A percentile compares a stretch with the other conserved stretches of the same genome.
phyloP scores from a whole-genome alignment of 2,329 filamentous ascomycete species.

The Cephalotrichum gorgonifer region DNA sequence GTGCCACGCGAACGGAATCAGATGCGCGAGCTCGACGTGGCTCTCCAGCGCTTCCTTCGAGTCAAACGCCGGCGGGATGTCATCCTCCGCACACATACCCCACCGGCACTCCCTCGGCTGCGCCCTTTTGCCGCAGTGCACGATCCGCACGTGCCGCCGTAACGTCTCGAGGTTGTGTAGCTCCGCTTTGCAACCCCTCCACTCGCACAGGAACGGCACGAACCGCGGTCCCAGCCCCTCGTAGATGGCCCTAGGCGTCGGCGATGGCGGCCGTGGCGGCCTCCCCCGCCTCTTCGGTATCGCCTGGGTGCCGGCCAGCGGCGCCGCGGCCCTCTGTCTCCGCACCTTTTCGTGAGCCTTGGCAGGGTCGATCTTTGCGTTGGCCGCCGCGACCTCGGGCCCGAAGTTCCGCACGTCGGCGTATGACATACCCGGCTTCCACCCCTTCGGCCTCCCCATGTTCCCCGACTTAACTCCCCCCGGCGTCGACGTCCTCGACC shows the following conservation, averaged over 20 bases:
- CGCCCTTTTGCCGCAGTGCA: constrained; percentile 28
- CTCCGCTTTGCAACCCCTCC: constrained; percentile 47
- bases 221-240: constrained; percentile 30
- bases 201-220: constrained; percentile 48
- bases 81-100: constrained; percentile 23
- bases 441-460: constrained; percentile 38
- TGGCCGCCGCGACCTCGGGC: neutral
- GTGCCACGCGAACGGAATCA: constrained; percentile 44
- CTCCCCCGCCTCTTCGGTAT: neutral
- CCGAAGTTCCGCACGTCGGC: constrained; percentile 10
- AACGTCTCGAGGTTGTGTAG: constrained; percentile 53
- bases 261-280: constrained; percentile 12
- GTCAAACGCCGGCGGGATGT: neutral
- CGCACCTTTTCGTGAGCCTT: neutral
- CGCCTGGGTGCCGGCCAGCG: neutral
- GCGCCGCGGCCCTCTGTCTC: neutral
- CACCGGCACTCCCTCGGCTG: constrained; percentile 23
- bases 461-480: neutral
- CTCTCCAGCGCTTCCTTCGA: constrained; percentile 24
- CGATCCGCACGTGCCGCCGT: constrained; percentile 37
- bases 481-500: neutral
- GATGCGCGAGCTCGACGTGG: constrained; percentile 44
- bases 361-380: neutral
- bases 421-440: constrained; percentile 20
- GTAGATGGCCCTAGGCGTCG: constrained; percentile 30